phyloP scores from a whole-genome alignment of 179 eudicot species.

The Amaranthus tricolor region DNA sequence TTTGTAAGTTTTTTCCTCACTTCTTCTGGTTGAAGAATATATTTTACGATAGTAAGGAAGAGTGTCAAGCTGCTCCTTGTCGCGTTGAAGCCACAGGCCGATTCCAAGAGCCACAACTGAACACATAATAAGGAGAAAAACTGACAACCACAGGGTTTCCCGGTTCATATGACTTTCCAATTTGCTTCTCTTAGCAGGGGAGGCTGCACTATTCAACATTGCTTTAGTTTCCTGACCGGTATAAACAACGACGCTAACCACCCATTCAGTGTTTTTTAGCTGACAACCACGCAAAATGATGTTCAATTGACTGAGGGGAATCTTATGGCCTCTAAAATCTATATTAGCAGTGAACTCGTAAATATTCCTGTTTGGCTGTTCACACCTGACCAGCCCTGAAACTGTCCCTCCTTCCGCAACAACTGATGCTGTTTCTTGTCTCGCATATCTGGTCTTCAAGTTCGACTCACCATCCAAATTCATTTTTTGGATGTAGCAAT shows the following conservation, averaged over 20 bases:
- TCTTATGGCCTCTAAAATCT: conserved; percentile 64
- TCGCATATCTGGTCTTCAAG: conserved; percentile 90
- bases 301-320: conserved; percentile 82
- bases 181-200: conserved; percentile 89
- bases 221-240: conserved; percentile 99
- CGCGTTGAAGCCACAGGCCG: conserved; percentile 80
- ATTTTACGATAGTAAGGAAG: conserved; percentile 80
- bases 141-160: conserved; percentile 84
- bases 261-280: conserved; percentile 94
- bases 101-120: conserved; percentile 78
- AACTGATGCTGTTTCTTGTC: conserved; percentile 79
- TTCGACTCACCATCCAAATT: conserved; percentile 96
- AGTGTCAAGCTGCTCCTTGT: conserved; percentile 63
- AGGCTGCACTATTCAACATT: conserved; percentile 86
- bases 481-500: conserved; percentile 94
- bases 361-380: conserved; percentile 90
- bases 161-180: conserved; percentile 84
- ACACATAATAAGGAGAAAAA: conserved; percentile 84
- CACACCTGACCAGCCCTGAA: conserved; percentile 77
- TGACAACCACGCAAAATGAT: conserved; percentile 96
- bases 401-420: conserved; percentile 49
- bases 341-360: conserved; percentile 92
- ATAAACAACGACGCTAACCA: conserved; percentile 82
- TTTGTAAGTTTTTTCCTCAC: conserved; percentile 48
- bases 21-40: conserved; percentile 44